Evolutionary conservation across 2,329 filamentous ascomycete species (phyloP), one percentile per base, ranked within the genome.

Genomic region (Fusarium sp.): DNA sequence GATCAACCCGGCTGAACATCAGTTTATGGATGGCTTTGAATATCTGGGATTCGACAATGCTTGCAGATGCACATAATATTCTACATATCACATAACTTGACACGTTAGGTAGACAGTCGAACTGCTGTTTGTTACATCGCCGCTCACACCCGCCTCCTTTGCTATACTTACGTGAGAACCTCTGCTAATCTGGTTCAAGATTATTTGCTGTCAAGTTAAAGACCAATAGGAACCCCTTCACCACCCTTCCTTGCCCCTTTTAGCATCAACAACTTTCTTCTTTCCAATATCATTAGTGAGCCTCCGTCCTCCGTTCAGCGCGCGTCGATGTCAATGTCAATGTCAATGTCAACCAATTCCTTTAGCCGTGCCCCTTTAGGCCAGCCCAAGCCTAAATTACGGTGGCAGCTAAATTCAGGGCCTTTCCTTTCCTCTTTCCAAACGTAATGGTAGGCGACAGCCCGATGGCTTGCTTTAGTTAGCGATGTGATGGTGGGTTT

Each of bases 401-500:
- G 72, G 72, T 74, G 70, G 62, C 67, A 74, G 65, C 61, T 74
- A 65, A 62, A 72, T 71, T 62, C 49, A 44, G 58, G 51, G 37
- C 60, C 58, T 62, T 61, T 46, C 47, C 47, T 56, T 50, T 61
- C 42, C 58, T 57, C 45, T 54, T 64, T 58, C 55, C 34, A 51
- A 57, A 57, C 54, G 52, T 52, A 49, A 23, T 37, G 45, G 60
- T 28, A 62, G 49, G 53, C 59, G 62, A 65, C 59, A 53, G 62
- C 60, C 65, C 57, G 34, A 51, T 40, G 47, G 47, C 33, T 26
- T 51, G 38, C n/a, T 37, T 30, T 30, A 30, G 30, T 30, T 51
- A 40, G 34, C 20, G 47, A 51, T 40, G 34, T 51, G 40, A 18
- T 59, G 64, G 62, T 69, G 62, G 62, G 18, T 41, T 23, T 68